Percentiles rank a stretch among this genome's conserved stretches.
Conservation (phyloP, 2,329 filamentous ascomycete genomes). For the Cadophora sp. region DNA sequence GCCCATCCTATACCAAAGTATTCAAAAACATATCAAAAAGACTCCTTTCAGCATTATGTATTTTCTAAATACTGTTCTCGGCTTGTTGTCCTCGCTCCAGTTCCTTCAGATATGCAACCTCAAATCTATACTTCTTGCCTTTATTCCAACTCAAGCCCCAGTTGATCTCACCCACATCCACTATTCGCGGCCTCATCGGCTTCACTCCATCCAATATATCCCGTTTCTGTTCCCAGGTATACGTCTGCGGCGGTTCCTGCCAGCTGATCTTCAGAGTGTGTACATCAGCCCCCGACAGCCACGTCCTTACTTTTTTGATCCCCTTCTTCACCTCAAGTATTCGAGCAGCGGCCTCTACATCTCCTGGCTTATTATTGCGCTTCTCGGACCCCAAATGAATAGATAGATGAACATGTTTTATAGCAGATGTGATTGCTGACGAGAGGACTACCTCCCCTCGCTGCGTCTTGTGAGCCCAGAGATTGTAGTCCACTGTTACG, state of each 20-base stretch:
- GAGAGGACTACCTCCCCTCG: constrained; percentile 37
- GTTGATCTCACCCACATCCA: constrained; percentile 38
- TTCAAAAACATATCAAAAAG: constrained; percentile 14
- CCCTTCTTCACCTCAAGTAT: constrained; percentile 37
- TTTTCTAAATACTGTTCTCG: background rate
- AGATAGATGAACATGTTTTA: constrained; percentile 37
- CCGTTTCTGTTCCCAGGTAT: constrained; percentile 39
- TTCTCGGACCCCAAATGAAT: constrained; percentile 41
- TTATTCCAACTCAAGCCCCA: constrained; percentile 42
- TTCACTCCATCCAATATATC: constrained; percentile 39
- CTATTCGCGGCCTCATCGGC: constrained; percentile 31
- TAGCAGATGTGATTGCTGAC: constrained; percentile 33
- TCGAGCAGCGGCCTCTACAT: constrained; percentile 41
- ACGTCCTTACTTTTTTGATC: constrained; percentile 38
- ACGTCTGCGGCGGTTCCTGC: constrained; percentile 42
- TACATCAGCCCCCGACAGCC: constrained; percentile 38
- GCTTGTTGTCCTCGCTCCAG: constrained; percentile 32
- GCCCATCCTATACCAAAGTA: constrained; percentile 21
- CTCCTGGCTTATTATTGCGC: constrained; percentile 44
- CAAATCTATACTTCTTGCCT: constrained; percentile 37
- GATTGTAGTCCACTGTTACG: constrained; percentile 38
- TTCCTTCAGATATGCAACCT: constrained; percentile 37
- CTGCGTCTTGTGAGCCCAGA: constrained; percentile 40
- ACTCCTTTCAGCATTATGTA: background rate
- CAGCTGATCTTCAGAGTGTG: constrained; percentile 36